phyloP scores from a whole-genome alignment of 106 monocot species.

The Dendrobium nobile region DNA sequence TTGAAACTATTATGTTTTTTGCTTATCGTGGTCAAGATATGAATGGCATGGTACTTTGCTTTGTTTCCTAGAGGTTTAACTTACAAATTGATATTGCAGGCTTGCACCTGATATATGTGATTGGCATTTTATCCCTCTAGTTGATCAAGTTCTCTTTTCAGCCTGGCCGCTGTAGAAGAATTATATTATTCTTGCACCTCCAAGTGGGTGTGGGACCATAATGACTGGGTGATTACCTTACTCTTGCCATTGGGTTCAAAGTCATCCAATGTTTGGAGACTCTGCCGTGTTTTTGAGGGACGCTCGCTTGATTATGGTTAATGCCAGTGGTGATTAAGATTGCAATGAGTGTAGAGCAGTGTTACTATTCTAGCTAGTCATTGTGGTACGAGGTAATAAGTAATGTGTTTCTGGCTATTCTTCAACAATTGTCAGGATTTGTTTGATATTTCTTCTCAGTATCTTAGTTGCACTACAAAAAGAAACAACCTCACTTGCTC shows the following conservation, averaged over 20 bases:
- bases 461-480: background rate
- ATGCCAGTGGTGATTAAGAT: constrained; percentile 17
- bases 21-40: too few species aligned
- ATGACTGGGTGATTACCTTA: constrained; percentile 18
- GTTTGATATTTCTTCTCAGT: background rate
- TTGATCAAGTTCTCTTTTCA: constrained; percentile 27
- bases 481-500: background rate
- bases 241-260: constrained; percentile 19
- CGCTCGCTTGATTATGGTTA: constrained; percentile 86
- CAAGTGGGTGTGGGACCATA: constrained; percentile 53
- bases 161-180: constrained; percentile 46
- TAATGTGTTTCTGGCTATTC: too few species aligned
- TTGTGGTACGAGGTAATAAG: too few species aligned
- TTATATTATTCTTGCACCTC: constrained; percentile 38
- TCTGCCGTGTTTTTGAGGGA: constrained; percentile 64
- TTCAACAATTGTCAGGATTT: background rate
- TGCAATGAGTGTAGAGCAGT: background rate
- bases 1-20: too few species aligned
- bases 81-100: constrained; percentile 16
- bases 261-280: constrained; percentile 46
- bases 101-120: background rate
- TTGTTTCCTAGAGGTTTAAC: too few species aligned
- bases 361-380: too few species aligned
- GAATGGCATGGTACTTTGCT: too few species aligned
- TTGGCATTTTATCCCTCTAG: constrained; percentile 6